phyloP scores from a whole-genome alignment of 208 protist genomes.

The Wallacemonas rigidus region DNA sequence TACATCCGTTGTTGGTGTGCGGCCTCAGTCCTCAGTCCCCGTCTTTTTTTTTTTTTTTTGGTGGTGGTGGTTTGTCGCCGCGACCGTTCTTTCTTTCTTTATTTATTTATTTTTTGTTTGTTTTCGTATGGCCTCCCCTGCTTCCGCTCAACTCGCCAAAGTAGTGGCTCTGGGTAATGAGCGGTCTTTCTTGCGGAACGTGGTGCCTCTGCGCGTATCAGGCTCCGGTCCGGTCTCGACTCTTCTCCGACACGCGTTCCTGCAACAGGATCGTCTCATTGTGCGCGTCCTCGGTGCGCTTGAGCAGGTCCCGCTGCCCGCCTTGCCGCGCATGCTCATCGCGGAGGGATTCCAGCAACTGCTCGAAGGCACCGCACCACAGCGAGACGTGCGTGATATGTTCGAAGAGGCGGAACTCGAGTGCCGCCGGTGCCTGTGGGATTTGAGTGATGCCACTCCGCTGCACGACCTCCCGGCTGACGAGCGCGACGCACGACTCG shows the following conservation, averaged over 20 bases:
- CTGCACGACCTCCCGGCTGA: constrained; percentile 18
- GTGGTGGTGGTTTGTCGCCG: not conserved
- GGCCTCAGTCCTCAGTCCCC: too few relatives aligned
- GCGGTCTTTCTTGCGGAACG: constrained; percentile 70
- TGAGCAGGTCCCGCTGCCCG: constrained; percentile 72
- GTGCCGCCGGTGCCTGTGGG: constrained; percentile 52
- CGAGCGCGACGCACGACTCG: constrained; percentile 28
- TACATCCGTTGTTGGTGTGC: too few relatives aligned
- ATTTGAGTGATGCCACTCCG: constrained; percentile 28
- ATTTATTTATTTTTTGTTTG: constrained; percentile 15
- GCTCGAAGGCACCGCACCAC: constrained; percentile 62
- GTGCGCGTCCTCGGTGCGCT: constrained; percentile 52
- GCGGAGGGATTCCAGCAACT: constrained; percentile 82
- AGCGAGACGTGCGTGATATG: constrained; percentile 74
- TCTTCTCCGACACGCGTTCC: constrained; percentile 74
- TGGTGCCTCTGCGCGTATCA: constrained; percentile 75
- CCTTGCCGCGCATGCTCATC: constrained; percentile 77
- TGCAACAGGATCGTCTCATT: constrained; percentile 69
- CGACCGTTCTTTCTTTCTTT: constrained; percentile 3
- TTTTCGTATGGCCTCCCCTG: constrained; percentile 11
- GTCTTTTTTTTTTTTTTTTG: constrained; percentile 19
- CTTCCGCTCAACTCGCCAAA: constrained; percentile 2
- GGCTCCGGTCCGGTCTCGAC: constrained; percentile 51
- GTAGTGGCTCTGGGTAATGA: constrained; percentile 18
- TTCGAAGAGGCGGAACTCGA: constrained; percentile 79